Conservation (phyloP, 805 yeast species). For the Cyberlindnera nakhonratchasimensis region DNA sequence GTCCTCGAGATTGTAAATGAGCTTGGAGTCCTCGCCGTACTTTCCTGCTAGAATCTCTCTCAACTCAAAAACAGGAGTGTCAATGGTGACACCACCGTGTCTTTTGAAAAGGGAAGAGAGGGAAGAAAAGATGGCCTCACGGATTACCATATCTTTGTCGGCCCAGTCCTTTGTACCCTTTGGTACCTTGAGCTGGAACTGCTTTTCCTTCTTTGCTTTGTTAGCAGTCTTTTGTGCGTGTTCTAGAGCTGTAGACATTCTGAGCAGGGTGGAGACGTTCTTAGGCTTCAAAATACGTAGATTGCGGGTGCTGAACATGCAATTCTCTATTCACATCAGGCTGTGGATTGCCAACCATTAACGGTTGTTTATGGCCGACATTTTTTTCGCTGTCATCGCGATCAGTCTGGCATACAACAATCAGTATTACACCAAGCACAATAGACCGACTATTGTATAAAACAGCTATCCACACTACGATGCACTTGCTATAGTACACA, state of each 20-base stretch:
- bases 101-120: constrained; percentile 76
- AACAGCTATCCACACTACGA: neutral
- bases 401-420: too few relatives aligned
- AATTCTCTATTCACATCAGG: neutral
- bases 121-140: constrained; percentile 80
- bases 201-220: constrained; percentile 35
- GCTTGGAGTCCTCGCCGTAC: constrained; percentile 97
- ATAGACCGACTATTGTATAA: constrained; percentile 18
- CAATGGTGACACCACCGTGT: constrained; percentile 98
- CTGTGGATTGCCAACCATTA: neutral
- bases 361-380: too few relatives aligned
- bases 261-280: neutral
- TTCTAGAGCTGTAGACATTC: constrained; percentile 5
- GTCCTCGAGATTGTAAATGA: constrained; percentile 93
- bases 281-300: neutral
- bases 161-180: constrained; percentile 99
- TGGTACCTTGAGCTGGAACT: constrained; percentile 86
- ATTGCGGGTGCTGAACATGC: constrained; percentile 6
- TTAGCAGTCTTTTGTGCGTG: neutral
- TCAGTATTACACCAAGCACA: neutral
- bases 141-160: constrained; percentile 93
- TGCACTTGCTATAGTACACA: neutral
- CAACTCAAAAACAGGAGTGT: constrained; percentile 94
- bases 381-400: neutral
- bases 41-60: constrained; percentile 95